Percentiles rank a stretch among this genome's conserved stretches.
Evolutionary conservation across 2,329 filamentous ascomycete species (phyloP).

Genomic region (Diaporthe capsici): DNA sequence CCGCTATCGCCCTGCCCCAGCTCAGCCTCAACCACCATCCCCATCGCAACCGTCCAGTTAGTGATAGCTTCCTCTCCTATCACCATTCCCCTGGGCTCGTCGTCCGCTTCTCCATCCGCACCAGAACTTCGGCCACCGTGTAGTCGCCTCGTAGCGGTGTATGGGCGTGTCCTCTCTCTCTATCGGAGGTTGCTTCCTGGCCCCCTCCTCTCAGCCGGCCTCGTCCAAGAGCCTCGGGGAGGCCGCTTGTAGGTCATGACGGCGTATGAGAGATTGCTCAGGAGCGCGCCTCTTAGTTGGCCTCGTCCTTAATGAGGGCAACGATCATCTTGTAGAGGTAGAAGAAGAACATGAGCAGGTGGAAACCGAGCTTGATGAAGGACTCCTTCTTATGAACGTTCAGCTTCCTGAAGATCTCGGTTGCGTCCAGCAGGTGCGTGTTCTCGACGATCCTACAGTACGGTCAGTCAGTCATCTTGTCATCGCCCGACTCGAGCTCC

Average conservation of each 20-base stretch:
- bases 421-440: slow-evolving; percentile 95
- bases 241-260: not conserved
- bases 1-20: not conserved
- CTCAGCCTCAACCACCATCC: not conserved
- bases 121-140: not conserved
- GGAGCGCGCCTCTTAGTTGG: slow-evolving; percentile 71
- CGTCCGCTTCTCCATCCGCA: not conserved
- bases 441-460: slow-evolving; percentile 89
- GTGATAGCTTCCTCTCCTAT: not conserved
- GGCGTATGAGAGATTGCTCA: slow-evolving; percentile 10
- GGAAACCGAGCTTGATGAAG: slow-evolving; percentile 98
- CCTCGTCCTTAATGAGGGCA: slow-evolving; percentile 95
- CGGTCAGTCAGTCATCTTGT: not conserved
- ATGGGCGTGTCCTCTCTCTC: slow-evolving; percentile 2
- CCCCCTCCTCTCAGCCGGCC: slow-evolving; percentile 4
- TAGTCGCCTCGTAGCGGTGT: slow-evolving; percentile 28
- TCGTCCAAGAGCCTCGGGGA: slow-evolving; percentile 8
- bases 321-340: slow-evolving; percentile 99
- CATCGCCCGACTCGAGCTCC: not conserved
- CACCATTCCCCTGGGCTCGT: not conserved
- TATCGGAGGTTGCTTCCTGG: not conserved
- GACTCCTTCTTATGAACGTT: slow-evolving; percentile 99
- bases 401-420: slow-evolving; percentile 98
- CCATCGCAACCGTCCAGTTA: not conserved
- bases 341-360: slow-evolving; percentile 99